These are phyloP conservation scores for Naganishia friedmannii DNA, from an alignment of 768 basidiomycete genomes.

Conservation along the genomic window DNA sequence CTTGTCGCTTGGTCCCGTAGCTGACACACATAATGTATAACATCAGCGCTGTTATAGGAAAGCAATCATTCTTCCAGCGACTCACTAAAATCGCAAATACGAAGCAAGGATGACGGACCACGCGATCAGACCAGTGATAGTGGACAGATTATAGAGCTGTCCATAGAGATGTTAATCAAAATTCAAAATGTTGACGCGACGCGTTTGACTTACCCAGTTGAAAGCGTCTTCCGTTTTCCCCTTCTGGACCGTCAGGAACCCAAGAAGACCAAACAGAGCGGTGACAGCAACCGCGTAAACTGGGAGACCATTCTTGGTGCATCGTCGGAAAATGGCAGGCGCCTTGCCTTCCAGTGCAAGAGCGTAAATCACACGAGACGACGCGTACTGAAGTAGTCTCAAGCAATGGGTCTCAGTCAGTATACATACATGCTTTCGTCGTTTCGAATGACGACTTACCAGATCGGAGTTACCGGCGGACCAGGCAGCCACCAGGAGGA, in stretches of 20 bases:
- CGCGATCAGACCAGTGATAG: slow-evolving; percentile 52
- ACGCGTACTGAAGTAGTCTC: slow-evolving; percentile 43
- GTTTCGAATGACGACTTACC: background rate
- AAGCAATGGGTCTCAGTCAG: background rate
- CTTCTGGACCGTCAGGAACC: slow-evolving; percentile 29
- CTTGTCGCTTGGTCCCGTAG: slow-evolving; percentile 50
- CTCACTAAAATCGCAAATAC: slow-evolving; percentile 29
- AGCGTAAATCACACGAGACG: slow-evolving; percentile 57
- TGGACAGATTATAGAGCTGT: slow-evolving; percentile 45
- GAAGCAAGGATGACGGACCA: slow-evolving; percentile 41
- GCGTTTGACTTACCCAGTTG: slow-evolving; percentile 26
- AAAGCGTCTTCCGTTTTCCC: slow-evolving; percentile 31
- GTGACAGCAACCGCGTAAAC: slow-evolving; percentile 34
- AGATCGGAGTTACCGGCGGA: slow-evolving; percentile 53
- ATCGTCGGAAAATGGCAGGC: slow-evolving; percentile 49
- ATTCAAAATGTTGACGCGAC: slow-evolving; percentile 32
- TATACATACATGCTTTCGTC: background rate
- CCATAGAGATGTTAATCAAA: background rate
- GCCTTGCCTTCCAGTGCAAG: slow-evolving; percentile 58
- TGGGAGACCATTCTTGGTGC: slow-evolving; percentile 50
- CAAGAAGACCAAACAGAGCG: slow-evolving; percentile 32
- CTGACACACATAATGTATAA: background rate
- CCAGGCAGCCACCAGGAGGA: slow-evolving; percentile 52
- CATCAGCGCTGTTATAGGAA: background rate
- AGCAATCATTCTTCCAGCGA: background rate